Evolutionary conservation across 1,284 basidiomycete genomes (phyloP).

Genomic region (Cutaneotrichosporon sp.): DNA sequence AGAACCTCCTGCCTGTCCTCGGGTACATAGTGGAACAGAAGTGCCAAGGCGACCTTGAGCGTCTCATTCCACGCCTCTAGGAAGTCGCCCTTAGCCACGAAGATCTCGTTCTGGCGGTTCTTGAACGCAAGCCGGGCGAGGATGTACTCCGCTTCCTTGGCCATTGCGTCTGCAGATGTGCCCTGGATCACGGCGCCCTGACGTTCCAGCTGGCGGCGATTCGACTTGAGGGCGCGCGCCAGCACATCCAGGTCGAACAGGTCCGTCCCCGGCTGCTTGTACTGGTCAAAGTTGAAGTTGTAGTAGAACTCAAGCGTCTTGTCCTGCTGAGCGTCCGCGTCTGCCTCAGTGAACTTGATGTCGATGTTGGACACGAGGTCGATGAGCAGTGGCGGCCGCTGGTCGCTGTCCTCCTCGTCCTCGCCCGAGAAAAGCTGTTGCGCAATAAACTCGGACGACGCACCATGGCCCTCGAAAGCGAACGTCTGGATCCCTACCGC

Average conservation of each 20-base stretch:
- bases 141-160: constrained; percentile 67
- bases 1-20: constrained; percentile 75
- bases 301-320: constrained; percentile 59
- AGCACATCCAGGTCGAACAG: constrained; percentile 73
- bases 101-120: constrained; percentile 77
- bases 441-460: constrained; percentile 65
- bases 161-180: constrained; percentile 63
- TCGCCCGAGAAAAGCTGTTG: constrained; percentile 61
- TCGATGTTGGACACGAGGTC: constrained; percentile 80
- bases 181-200: constrained; percentile 64
- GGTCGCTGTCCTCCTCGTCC: constrained; percentile 59
- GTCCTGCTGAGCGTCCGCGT: constrained; percentile 57
- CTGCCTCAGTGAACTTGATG: constrained; percentile 79
- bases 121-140: constrained; percentile 75
- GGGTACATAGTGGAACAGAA: constrained; percentile 70
- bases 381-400: constrained; percentile 75
- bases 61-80: constrained; percentile 78
- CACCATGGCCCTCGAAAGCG: constrained; percentile 70
- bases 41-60: constrained; percentile 73
- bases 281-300: constrained; percentile 68
- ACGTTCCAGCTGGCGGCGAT: constrained; percentile 60
- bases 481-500: constrained; percentile 86
- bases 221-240: constrained; percentile 59
- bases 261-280: constrained; percentile 62
- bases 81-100: constrained; percentile 62